Evolutionary conservation across 108 stramenopile species (phyloP).

Genomic region (Craspedostauros australis): DNA sequence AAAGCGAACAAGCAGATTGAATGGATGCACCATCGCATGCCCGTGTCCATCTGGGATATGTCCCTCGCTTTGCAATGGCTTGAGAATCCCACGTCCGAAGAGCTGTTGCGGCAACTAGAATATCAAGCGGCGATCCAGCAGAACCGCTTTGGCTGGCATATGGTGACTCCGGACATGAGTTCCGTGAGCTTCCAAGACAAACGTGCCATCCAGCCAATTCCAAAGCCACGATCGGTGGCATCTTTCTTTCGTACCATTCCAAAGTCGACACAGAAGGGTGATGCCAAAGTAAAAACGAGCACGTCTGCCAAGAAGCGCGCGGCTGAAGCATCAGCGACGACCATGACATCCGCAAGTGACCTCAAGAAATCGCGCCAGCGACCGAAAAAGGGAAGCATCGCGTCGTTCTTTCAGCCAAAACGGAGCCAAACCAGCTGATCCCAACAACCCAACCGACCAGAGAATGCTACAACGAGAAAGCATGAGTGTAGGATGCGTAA

Average conservation of each 20-base stretch:
- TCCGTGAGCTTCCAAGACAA: slow-evolving; percentile 22
- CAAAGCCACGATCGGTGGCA: slow-evolving; percentile 9
- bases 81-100: slow-evolving; percentile 26
- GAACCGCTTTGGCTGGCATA: slow-evolving; percentile 38
- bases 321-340: no score
- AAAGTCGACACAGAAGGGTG: background rate
- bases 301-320: background rate
- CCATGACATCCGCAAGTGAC: background rate
- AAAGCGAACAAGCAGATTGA: slow-evolving; percentile 44
- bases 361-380: background rate
- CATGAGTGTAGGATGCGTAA: no score
- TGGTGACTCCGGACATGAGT: slow-evolving; percentile 45
- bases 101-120: slow-evolving; percentile 21
- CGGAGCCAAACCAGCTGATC: no score
- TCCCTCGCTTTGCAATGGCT: slow-evolving; percentile 59
- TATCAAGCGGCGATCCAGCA: slow-evolving; percentile 19
- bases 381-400: slow-evolving; percentile 3
- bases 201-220: slow-evolving; percentile 27
- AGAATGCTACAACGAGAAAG: no score
- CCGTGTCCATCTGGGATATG: slow-evolving; percentile 54
- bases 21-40: slow-evolving; percentile 74
- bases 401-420: slow-evolving; percentile 18
- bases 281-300: background rate
- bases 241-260: slow-evolving; percentile 23
- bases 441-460: no score